These are phyloP conservation scores for Talaromyces stipitatus DNA, from an alignment of 495 filamentous ascomycete genomes.

Conservation along the genomic window DNA sequence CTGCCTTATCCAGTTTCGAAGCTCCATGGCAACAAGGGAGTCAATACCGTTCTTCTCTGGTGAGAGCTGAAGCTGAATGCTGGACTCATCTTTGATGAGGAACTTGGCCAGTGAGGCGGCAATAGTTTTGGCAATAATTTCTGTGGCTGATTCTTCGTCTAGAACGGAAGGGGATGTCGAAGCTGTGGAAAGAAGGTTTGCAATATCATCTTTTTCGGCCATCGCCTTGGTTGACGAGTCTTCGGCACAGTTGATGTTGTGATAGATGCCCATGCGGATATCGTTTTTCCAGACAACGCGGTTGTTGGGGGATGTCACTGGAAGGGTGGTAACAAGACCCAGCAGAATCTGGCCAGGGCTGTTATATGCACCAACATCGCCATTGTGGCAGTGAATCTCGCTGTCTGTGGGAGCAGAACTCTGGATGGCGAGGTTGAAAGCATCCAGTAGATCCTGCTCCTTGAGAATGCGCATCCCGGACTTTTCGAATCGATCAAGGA, in stretches of 20 bases:
- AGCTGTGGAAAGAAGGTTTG: slow-evolving; percentile 8
- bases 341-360: slow-evolving; percentile 9
- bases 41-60: slow-evolving; percentile 26
- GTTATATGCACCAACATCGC: background rate
- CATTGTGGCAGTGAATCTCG: slow-evolving; percentile 3
- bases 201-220: background rate
- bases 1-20: slow-evolving; percentile 23
- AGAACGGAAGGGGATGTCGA: slow-evolving; percentile 7
- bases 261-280: slow-evolving; percentile 18
- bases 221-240: background rate
- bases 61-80: slow-evolving; percentile 21
- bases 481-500: background rate
- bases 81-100: slow-evolving; percentile 19
- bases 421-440: background rate
- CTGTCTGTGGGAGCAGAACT: background rate
- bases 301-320: slow-evolving; percentile 7
- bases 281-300: slow-evolving; percentile 17
- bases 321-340: slow-evolving; percentile 1
- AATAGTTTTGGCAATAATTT: slow-evolving; percentile 11
- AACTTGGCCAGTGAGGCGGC: no score
- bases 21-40: slow-evolving; percentile 28
- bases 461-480: background rate
- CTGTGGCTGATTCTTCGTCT: background rate
- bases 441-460: background rate
- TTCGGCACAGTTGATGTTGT: no score